Evolutionary conservation across 306 rosid genomes (phyloP).

Genomic region (Ceratonia siliqua): DNA sequence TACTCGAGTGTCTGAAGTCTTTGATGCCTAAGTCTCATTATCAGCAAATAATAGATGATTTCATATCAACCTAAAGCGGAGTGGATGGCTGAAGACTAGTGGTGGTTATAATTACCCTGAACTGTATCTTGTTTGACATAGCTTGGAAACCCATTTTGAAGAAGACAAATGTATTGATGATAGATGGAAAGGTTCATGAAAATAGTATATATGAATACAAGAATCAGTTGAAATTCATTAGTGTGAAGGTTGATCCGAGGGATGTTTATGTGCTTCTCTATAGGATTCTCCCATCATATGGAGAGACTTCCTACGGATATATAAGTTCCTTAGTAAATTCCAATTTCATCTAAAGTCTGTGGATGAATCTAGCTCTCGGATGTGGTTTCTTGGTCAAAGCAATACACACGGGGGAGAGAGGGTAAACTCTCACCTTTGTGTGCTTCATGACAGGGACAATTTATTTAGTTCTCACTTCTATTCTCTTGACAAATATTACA

Average conservation of each 20-base stretch:
- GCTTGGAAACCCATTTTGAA: constrained; percentile 25
- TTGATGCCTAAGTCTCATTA: not conserved
- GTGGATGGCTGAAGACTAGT: constrained; percentile 46
- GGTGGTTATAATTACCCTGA: constrained; percentile 38
- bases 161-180: constrained; percentile 18
- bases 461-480: constrained; percentile 11
- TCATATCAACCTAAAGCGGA: not conserved
- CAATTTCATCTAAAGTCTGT: not conserved
- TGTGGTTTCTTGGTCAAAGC: constrained; percentile 23
- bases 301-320: constrained; percentile 1
- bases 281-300: not conserved
- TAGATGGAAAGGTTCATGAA: constrained; percentile 17
- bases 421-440: constrained; percentile 9
- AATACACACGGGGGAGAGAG: constrained; percentile 8
- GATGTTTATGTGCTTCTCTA: constrained; percentile 31
- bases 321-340: constrained; percentile 18
- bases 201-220: not conserved
- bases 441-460: constrained; percentile 19
- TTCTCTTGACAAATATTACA: constrained; percentile 24
- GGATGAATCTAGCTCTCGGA: not conserved
- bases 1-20: constrained; percentile 21
- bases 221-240: constrained; percentile 3
- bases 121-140: constrained; percentile 38
- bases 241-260: constrained; percentile 26
- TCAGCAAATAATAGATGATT: not conserved